Base-by-base conservation (phyloP, 23 red algal species). In the Agarophyton chilense region DNA sequence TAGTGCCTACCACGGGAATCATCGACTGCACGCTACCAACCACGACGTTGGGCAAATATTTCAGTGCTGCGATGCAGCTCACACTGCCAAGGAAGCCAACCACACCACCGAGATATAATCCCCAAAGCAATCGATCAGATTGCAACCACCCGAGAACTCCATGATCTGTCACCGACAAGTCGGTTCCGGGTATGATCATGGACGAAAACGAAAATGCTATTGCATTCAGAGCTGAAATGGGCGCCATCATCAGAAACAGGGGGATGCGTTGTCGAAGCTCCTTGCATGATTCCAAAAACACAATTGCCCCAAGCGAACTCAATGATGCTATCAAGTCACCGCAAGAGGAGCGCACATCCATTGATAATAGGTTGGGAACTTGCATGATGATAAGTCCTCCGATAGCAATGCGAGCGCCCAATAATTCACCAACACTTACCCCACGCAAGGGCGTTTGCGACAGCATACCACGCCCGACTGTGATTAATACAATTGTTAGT, bases 221-320 rank as follows among this genome's bases (percentile, higher is more conserved):
- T 4, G 77, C 52, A 39, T 91, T 91, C 36, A 91, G 14, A 2
- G 53, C 72, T 35, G 74, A 49, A 35, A 91, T 68, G 51, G 87
- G 74, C 11, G 87, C 70, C 87, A 91, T 91, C 52, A 91, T 79
- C 17, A 79, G 44, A 68, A 91, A 91, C 87, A 91, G 75, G 19
- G 87, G 87, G 31, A 91, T 78, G 21, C 70, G 74, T 35, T 60
- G 56, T 24, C 87, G 87, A 45, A 91, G 72, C 34, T 55, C 35
- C 32, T 78, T 79, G 73, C 72, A 78, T 2, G 64, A 18, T 4
- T 79, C 33, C 21, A 91, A 60, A 58, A 72, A 91, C 1, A 74
- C 43, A 16, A 91, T 80, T 25, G 87, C 87, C 16, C 62, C 74
- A 25, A 79, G 35, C 50, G 87, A 91, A 21, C 72, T 53, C 33